Evolutionary conservation across 768 basidiomycete species (phyloP), one percentile per base, ranked within the genome.

Genomic region (Calvatia gigantea): DNA sequence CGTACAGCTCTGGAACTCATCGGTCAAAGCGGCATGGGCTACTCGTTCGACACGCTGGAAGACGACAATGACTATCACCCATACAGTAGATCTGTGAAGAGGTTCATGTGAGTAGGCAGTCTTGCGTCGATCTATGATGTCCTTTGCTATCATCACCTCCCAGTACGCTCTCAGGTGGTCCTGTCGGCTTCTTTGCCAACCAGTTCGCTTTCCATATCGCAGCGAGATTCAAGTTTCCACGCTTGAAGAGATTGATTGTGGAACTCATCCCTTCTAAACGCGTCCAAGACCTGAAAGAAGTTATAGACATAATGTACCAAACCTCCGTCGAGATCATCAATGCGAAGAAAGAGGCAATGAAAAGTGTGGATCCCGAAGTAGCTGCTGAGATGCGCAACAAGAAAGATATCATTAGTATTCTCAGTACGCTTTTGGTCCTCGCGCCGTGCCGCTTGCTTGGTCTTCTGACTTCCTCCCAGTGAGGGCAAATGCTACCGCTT

Each of bases 341-440:
- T 21, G 53, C 61, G 15, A 75, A 76, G 61, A 73, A 71, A 53
- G 60, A 57, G 23, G 64, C 70, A 4, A 45, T 75, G 6, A 61
- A 58, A 29, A 61, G 64, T 15, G 73, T 69, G 5, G 71, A 73
- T 35, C 63, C 67, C 25, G 66, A 63, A 4, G 60, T 70, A 6
- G 56, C 61, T 15, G 58, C 60, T 9, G 66, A 73, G 49, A 66
- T 72, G 45, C 70, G 65, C 6, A 66, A 66, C 48, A 73, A 72
- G 23, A 74, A 71, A 49, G 77, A 78, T 58, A 67, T 79, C 32
- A 69, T 77, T 59, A 78, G 74, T 54, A 65, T 75, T 25, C 61
- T 78, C 29, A 56, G 76, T 79, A 59, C 29, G 70, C 51, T 23
- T 21, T 37, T 51, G 32, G 27, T 23, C 11, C 25, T 33, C 17